Evolutionary conservation across 1,284 basidiomycete genomes (phyloP), one percentile per base, ranked within the genome.

Genomic region (Rhodotorula sp.): DNA sequence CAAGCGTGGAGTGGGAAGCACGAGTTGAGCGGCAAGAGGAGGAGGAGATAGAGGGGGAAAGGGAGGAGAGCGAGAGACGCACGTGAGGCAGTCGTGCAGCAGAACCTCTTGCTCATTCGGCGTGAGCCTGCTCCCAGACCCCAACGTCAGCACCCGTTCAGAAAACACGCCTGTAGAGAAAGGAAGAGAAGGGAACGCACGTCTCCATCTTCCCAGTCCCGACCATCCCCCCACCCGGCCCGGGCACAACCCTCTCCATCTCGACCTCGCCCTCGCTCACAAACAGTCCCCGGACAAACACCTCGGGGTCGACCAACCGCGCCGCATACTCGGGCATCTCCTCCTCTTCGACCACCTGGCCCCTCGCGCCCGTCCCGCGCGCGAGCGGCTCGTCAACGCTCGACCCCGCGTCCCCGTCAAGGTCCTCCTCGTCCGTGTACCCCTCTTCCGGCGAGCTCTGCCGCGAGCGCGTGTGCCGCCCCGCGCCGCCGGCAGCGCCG

Each of bases 41-140:
- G 39, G 15, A 39, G 39, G 15, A 39, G 39, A 39, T 7, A 39
- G 39, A 39, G 39, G 39, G 15, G 15, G 39, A 39, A 15, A 39
- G 39, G 44, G 44, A 44, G 44, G 44, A 44, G 19, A 44, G 44
- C 39, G 4, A 7, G 27, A 41, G 37, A 69, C 75, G 56, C 57
- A 76, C 75, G 75, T 76, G 27, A 75, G 39, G 61, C 76, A 77
- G 37, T 77, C 73, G 32, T 77, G 73, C 41, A 77, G 57, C 34
- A 77, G 37, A 12, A 71, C 73, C 53, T 77, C 76, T 27, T 77
- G 76, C 67, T 77, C 76, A 21, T 73, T 73, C 58, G 71, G 62
- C 22, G 71, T 73, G 17, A 73, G 41, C 29, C 62, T 63, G 51
- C 29, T 2, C 4, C 22, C 32, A 22, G 19, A 5, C 17, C n/a